These are phyloP conservation scores for Botrytis elliptica DNA, from an alignment of 2,329 filamentous ascomycete species.

Conservation along the genomic window DNA sequence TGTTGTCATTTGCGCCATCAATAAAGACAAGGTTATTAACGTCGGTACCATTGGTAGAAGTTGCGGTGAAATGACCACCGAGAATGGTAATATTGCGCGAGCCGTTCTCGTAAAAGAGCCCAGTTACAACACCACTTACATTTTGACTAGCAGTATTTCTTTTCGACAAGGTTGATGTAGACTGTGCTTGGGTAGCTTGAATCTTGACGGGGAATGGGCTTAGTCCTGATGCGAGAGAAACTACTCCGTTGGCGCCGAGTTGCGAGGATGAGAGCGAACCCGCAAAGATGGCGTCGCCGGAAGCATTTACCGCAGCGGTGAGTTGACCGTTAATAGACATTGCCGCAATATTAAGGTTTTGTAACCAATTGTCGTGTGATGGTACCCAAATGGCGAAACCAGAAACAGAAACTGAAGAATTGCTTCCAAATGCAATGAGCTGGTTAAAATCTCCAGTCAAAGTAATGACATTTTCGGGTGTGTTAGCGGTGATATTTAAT, in stretches of 20 bases:
- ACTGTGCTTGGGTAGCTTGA: conserved; percentile 40
- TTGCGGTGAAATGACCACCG: conserved; percentile 80
- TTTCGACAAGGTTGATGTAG: conserved; percentile 45
- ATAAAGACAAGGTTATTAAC: conserved; percentile 82
- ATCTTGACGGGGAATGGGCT: conserved; percentile 59
- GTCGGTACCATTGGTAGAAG: conserved; percentile 63
- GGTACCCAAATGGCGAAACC: conserved; percentile 94
- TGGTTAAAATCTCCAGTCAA: conserved; percentile 78
- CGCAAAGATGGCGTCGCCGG: conserved; percentile 66
- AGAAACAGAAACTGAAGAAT: conserved; percentile 58
- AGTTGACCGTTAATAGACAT: conserved; percentile 71
- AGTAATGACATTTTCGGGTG: conserved; percentile 71
- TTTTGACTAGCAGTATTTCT: conserved; percentile 47
- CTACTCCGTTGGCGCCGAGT: conserved; percentile 71
- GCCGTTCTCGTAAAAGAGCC: conserved; percentile 70
- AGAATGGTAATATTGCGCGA: conserved; percentile 80
- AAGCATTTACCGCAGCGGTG: conserved; percentile 66
- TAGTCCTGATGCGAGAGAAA: conserved; percentile 57
- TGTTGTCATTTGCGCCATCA: conserved; percentile 67
- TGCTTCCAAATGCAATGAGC: conserved; percentile 66
- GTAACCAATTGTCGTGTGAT: conserved; percentile 80
- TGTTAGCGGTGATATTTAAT: conserved; percentile 71
- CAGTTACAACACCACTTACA: conserved; percentile 70
- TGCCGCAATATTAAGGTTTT: conserved; percentile 66
- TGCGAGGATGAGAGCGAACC: conserved; percentile 79